Evolutionary conservation across 768 basidiomycete genomes (phyloP).

Genomic region (Mycena metata): DNA sequence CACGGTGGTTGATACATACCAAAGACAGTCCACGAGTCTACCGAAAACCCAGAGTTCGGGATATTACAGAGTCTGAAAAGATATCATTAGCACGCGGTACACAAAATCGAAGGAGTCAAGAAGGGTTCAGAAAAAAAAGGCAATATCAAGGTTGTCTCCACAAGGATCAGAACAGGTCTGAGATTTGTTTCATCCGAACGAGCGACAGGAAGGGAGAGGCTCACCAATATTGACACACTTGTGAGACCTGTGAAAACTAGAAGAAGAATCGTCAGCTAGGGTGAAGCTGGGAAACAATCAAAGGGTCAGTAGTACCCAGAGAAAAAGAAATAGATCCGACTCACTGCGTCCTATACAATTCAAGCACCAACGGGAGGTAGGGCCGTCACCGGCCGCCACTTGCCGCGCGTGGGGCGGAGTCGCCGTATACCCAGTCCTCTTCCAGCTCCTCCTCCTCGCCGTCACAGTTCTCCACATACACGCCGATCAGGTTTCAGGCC

Average conservation of each 20-base stretch:
- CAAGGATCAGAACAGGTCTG: slow-evolving; percentile 38
- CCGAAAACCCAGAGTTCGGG: slow-evolving; percentile 9
- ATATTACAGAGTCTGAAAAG: slow-evolving; percentile 22
- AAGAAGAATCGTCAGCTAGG: slow-evolving; percentile 1
- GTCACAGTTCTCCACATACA: slow-evolving; percentile 85
- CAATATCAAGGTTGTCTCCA: slow-evolving; percentile 37
- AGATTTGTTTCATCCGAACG: slow-evolving; percentile 37
- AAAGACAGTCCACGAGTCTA: no score
- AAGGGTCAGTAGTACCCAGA: no score
- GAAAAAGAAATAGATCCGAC: slow-evolving; percentile 39
- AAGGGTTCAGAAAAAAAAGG: slow-evolving; percentile 33
- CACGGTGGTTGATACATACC: no score
- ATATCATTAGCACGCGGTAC: slow-evolving; percentile 8
- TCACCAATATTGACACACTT: slow-evolving; percentile 31
- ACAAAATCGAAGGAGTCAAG: not conserved
- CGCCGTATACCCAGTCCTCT: slow-evolving; percentile 76
- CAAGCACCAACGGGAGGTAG: slow-evolving; percentile 75
- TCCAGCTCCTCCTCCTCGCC: slow-evolving; percentile 49
- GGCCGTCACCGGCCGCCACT: slow-evolving; percentile 67
- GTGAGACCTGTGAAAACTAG: slow-evolving; percentile 41
- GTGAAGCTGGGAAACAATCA: no score
- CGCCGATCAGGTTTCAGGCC: slow-evolving; percentile 77
- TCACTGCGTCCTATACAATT: slow-evolving; percentile 45
- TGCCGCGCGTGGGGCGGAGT: slow-evolving; percentile 62
- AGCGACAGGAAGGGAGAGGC: not conserved